These are phyloP conservation scores for Yamadazyma ubonensis DNA, from an alignment of 805 yeast genomes.

Conservation along the genomic window DNA sequence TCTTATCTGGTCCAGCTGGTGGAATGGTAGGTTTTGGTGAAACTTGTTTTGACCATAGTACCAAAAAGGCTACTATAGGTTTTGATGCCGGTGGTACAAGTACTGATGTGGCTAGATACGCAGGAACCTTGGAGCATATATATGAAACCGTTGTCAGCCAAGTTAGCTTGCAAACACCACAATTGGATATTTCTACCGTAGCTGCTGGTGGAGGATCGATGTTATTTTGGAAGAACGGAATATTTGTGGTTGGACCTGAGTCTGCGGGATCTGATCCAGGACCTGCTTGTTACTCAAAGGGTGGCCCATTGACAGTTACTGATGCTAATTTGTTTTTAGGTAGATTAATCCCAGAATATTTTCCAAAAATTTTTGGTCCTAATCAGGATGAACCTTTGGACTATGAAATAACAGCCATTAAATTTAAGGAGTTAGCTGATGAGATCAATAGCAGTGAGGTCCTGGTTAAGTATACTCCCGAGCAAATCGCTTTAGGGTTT, in stretches of 20 bases:
- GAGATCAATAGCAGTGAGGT: conserved; percentile 43
- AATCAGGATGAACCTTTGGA: conserved; percentile 35
- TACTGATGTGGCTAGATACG: conserved; percentile 44
- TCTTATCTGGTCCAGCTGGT: conserved; percentile 95
- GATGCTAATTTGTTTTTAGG: conserved; percentile 40
- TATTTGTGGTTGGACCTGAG: conserved; percentile 42
- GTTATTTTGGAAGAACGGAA: conserved; percentile 36
- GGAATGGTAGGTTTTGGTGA: conserved; percentile 93
- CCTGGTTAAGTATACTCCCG: conserved; percentile 23
- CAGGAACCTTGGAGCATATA: conserved; percentile 42
- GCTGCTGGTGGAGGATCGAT: conserved; percentile 50
- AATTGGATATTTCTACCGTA: conserved; percentile 43
- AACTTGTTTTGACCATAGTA: conserved; percentile 59
- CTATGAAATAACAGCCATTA: conserved; percentile 43
- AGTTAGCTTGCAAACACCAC: conserved; percentile 45
- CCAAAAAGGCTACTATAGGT: conserved; percentile 35
- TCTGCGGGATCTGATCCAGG: conserved; percentile 43
- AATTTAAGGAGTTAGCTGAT: conserved; percentile 47
- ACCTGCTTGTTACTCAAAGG: conserved; percentile 41
- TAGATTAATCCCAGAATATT: conserved; percentile 33
- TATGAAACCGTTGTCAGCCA: conserved; percentile 46
- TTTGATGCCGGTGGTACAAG: conserved; percentile 48
- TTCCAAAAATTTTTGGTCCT: conserved; percentile 41
- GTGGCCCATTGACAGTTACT: conserved; percentile 40
- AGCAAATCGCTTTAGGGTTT: conserved; percentile 35